Evolutionary conservation across 495 filamentous ascomycete genomes (phyloP).

Genomic region (Penicillium verhagenii): DNA sequence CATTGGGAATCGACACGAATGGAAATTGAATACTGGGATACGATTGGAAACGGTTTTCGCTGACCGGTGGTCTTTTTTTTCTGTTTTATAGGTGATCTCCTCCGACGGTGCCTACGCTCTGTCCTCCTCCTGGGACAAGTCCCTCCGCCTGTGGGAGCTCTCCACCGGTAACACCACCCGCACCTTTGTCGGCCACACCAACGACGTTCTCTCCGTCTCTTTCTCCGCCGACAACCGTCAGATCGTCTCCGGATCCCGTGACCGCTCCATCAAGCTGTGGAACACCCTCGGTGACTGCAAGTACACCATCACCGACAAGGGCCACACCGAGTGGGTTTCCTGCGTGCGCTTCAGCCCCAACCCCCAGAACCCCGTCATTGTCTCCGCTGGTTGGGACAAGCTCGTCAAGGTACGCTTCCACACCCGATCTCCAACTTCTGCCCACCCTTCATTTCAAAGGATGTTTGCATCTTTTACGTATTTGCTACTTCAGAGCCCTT

Average conservation of each 20-base stretch:
- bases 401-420: slow-evolving; percentile 88
- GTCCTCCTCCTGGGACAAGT: slow-evolving; percentile 99
- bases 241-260: slow-evolving; percentile 98
- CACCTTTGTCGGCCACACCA: slow-evolving; percentile 98
- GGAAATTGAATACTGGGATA: slow-evolving; percentile 4
- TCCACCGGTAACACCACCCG: slow-evolving; percentile 93
- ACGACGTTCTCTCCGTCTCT: slow-evolving; percentile 98
- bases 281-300: slow-evolving; percentile 99
- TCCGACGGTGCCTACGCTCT: slow-evolving; percentile 99
- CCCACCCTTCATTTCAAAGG: slow-evolving; percentile 56
- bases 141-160: slow-evolving; percentile 98
- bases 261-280: slow-evolving; percentile 99
- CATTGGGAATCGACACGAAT: slow-evolving; percentile 18
- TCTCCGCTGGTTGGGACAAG: slow-evolving; percentile 99
- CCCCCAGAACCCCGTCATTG: slow-evolving; percentile 99
- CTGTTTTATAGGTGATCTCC: slow-evolving; percentile 81
- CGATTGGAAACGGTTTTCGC: slow-evolving; percentile 23
- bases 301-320: slow-evolving; percentile 99
- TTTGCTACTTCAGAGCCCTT: slow-evolving; percentile 99
- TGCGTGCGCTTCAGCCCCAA: slow-evolving; percentile 99
- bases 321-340: slow-evolving; percentile 98
- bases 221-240: slow-evolving; percentile 99
- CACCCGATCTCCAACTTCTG: slow-evolving; percentile 11
- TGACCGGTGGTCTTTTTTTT: slow-evolving; percentile 34
- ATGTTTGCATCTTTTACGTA: slow-evolving; percentile 95